Evolutionary conservation across 1,284 basidiomycete genomes (phyloP).

Genomic region (Caloboletus firmus): DNA sequence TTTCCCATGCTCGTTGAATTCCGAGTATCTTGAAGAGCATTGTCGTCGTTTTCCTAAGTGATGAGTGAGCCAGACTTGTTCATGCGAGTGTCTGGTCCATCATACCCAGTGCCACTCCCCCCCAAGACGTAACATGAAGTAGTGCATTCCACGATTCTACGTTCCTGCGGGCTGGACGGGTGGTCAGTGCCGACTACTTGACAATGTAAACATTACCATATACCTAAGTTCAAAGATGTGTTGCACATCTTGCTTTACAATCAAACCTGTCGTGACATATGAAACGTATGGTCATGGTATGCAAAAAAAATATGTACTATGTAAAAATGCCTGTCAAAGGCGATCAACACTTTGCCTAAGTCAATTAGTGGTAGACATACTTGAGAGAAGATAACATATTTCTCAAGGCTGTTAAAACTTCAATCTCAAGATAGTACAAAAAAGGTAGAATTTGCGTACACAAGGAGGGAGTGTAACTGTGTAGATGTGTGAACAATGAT

Average conservation of each 20-base stretch:
- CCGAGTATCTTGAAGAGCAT: constrained; percentile 75
- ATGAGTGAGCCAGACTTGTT: constrained; percentile 3
- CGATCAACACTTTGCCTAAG: neutral
- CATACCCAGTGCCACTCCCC: constrained; percentile 72
- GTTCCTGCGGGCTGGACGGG: constrained; percentile 51
- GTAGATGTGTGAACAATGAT: constrained; percentile 6
- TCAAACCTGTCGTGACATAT: constrained; percentile 39
- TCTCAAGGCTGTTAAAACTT: constrained; percentile 50
- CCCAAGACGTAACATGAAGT: constrained; percentile 69
- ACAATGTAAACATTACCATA: constrained; percentile 28
- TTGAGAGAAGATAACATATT: constrained; percentile 64
- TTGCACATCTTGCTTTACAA: constrained; percentile 46
- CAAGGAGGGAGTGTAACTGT: constrained; percentile 55
- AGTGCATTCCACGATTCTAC: constrained; percentile 58
- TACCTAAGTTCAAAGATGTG: constrained; percentile 59
- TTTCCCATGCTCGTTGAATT: constrained; percentile 53
- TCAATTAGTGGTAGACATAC: constrained; percentile 19
- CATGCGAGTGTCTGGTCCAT: neutral
- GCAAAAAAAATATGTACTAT: constrained; percentile 38
- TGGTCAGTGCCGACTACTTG: neutral
- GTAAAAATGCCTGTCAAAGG: constrained; percentile 47
- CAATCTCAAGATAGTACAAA: neutral
- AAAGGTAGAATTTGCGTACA: constrained; percentile 42
- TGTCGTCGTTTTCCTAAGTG: constrained; percentile 66
- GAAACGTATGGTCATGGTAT: constrained; percentile 9